Evolutionary conservation across 352 stramenopile genomes (phyloP), one percentile per base, ranked within the genome.

Genomic region (Globisporangium spinosum): DNA sequence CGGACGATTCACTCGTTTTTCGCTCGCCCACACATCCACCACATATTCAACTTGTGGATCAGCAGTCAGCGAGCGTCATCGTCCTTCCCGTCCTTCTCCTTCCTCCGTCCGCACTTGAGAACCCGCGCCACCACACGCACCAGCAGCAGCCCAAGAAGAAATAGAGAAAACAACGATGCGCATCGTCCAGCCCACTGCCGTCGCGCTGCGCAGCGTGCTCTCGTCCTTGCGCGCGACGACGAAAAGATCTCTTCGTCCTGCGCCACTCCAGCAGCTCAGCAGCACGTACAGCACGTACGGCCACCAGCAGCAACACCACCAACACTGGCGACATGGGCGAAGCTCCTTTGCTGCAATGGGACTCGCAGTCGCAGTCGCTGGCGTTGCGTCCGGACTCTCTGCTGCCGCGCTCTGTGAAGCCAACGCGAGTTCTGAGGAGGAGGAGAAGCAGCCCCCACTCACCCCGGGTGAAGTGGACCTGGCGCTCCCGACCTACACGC

Each of bases 401-500:
- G 57, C 65, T 54, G 29, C 23, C n/a, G 60, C 70, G 2, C 23
- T 72, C 23, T 80, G 77, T 22, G 64, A 66, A 70, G 59, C 59
- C 20, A 60, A 6, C 15, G 27, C 47, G 17, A n/a, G 17, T 29
- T 29, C 20, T 25, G 34, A 32, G 9, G 56, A 69, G 4, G 62
- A 71, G 29, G 64, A 74, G 2, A 32, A 40, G 6, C 25, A 7
- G 20, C 4, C 59, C 17, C n/a, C 27, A 8, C 53, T 65, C 0
- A 71, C 65, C 9, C 56, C 77, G 12, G 84, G 84, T 0, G 61
- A 79, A 51, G 67, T 75, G 6, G 76, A 86, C 1, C 60, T 62
- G 27, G 40, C 77, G 43, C 74, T 94, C 1, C 87, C 85, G 13
- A 92, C 81, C 17, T 94, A 83, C 65, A 74, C 80, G 20, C 77